These are phyloP conservation scores for Pulveroboletus ravenelii DNA, from an alignment of 768 basidiomycete species.

Conservation along the genomic window DNA sequence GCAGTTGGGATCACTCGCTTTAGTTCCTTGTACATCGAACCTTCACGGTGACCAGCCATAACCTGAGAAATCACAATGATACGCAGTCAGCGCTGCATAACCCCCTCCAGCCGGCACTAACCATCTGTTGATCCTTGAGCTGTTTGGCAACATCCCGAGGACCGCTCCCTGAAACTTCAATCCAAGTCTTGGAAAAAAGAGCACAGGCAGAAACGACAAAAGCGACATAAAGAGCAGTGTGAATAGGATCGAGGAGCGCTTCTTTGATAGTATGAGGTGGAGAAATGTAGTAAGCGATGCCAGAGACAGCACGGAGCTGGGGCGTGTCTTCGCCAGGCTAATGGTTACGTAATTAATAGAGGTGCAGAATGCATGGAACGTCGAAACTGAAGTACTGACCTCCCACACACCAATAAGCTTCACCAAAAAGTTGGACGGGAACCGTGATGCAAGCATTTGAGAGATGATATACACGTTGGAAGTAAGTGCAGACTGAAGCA, in stretches of 20 bases:
- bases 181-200: constrained; percentile 99
- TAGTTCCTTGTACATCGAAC: constrained; percentile 98
- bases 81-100: background rate
- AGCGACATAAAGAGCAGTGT: constrained; percentile 83
- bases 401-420: constrained; percentile 96
- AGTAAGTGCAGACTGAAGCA: constrained; percentile 92
- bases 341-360: constrained; percentile 5
- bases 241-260: constrained; percentile 88
- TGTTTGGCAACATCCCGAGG: constrained; percentile 97
- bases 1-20: constrained; percentile 98
- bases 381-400: constrained; percentile 57
- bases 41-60: constrained; percentile 90
- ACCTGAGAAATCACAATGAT: constrained; percentile 38
- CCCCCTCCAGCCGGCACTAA: constrained; percentile 23
- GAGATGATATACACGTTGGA: constrained; percentile 94
- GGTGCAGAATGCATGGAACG: background rate
- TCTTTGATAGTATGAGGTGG: constrained; percentile 91
- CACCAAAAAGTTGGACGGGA: constrained; percentile 89
- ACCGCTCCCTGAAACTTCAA: constrained; percentile 94
- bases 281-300: constrained; percentile 97
- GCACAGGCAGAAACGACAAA: constrained; percentile 96
- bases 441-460: constrained; percentile 90
- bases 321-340: constrained; percentile 93
- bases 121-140: constrained; percentile 98
- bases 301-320: constrained; percentile 84